Evolutionary conservation across 345 rosid genomes (phyloP).

Genomic region (Gossypioides kirkii): DNA sequence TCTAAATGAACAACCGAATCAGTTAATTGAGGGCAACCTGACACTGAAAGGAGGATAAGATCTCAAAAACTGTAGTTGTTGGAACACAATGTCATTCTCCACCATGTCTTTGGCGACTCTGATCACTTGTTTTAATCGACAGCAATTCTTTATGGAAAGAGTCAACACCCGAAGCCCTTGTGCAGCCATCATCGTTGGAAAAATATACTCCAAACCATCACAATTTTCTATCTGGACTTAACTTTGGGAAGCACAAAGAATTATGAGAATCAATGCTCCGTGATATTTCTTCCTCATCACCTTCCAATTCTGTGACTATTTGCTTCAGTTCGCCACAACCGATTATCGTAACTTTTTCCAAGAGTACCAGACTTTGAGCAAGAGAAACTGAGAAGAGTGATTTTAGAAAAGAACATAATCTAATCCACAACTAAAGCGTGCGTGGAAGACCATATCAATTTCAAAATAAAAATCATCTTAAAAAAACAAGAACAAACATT

Average conservation of each 20-base stretch:
- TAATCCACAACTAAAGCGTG: no score
- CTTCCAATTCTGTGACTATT: background rate
- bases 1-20: background rate
- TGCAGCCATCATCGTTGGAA: background rate
- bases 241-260: background rate
- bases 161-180: background rate
- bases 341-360: background rate
- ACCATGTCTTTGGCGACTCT: background rate
- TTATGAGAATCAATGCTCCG: background rate
- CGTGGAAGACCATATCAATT: no score
- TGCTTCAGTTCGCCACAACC: background rate
- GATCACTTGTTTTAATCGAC: background rate
- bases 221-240: background rate
- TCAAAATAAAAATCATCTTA: no score
- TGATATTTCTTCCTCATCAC: background rate
- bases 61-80: background rate
- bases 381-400: background rate
- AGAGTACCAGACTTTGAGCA: background rate
- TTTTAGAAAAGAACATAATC: background rate
- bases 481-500: no score
- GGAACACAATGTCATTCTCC: background rate
- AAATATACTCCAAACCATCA: background rate
- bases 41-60: background rate
- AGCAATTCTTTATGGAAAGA: background rate
- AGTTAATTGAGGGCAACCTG: background rate